Percentiles rank a stretch among this genome's conserved stretches.
Evolutionary conservation across 78 protist genomes (phyloP).

Genomic region (Polysphondylium violaceum): DNA sequence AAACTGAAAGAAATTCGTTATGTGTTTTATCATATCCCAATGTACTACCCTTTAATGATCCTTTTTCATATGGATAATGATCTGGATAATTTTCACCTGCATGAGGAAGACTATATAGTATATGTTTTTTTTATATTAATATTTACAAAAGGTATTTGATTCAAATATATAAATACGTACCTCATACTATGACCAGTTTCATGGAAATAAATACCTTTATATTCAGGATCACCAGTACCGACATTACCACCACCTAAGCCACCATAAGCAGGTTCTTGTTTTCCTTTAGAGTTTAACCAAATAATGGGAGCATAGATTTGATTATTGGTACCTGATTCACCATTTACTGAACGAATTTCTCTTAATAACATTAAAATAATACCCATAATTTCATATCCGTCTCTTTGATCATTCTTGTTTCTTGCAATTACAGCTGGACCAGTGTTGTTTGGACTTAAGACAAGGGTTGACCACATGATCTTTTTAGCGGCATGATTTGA

Average conservation of each 20-base stretch:
- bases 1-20: constrained; percentile 6
- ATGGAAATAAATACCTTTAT: constrained; percentile 52
- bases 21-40: constrained; percentile 18
- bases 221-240: constrained; percentile 18
- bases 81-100: constrained; percentile 1
- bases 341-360: constrained; percentile 14
- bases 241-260: constrained; percentile 43
- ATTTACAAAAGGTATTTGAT: too few relatives aligned
- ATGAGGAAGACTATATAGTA: constrained; percentile 30
- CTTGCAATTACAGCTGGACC: neutral
- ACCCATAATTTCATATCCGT: constrained; percentile 53
- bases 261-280: constrained; percentile 3
- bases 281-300: neutral
- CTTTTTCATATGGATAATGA: constrained; percentile 13
- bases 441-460: neutral
- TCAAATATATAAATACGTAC: too few relatives aligned
- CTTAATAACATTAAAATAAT: neutral
- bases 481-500: neutral
- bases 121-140: too few relatives aligned
- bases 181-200: constrained; percentile 66
- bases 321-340: neutral
- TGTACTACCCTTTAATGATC: neutral
- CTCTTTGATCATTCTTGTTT: neutral
- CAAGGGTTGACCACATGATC: neutral
- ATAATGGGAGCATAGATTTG: constrained; percentile 34